Base-by-base conservation (phyloP, 1,139 yeast genomes). In the Suhomyces chickasaworum region DNA sequence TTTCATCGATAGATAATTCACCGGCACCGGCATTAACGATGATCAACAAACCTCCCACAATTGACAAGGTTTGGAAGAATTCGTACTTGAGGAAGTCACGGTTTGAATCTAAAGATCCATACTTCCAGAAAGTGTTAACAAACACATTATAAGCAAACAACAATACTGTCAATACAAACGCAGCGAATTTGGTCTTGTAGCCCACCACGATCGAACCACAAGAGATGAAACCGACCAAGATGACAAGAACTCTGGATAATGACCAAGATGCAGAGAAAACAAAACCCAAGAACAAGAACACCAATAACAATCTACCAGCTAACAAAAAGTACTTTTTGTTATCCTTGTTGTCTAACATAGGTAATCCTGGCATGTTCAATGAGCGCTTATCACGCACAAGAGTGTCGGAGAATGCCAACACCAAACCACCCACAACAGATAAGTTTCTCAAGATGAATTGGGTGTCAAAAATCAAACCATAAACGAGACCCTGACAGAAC, bases 11-110 rank as follows among this genome's bases (percentile, higher is more conserved):
- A 31, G 97, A 88, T 56, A 91, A 77, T 59, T 89, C 95, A 42
- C 99, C 99, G 36, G 99, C 98, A 54, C 99, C 99, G 7, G 97
- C 89, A 69, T 88, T 89, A 54, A 89, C 97, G 54, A 95, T 88
- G 58, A 93, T 75, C 53, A 93, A 72, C 55, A 93, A 80, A 1
- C 98, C 99, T 45, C 99, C 99, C 48, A 93, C 93, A 65, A 93
- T 93, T 50, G 96, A 86, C 62, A 93, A 77, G 37, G 96, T 89
- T 71, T 93, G 99, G 78, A 89, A 93, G 66, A 89, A 89, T 66
- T 90, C 98, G 66, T 91, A 93, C 65, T 89, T 88, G 65, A 90
- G 74, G 68, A 85, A 89, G 69, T 93, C 99, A 61, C 97, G 83
- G 68, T 86, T 82, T 27, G 95, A 83, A 60, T 86, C 89, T 52